Conservation (phyloP, 306 rosid genomes). For the Glycine soja region DNA sequence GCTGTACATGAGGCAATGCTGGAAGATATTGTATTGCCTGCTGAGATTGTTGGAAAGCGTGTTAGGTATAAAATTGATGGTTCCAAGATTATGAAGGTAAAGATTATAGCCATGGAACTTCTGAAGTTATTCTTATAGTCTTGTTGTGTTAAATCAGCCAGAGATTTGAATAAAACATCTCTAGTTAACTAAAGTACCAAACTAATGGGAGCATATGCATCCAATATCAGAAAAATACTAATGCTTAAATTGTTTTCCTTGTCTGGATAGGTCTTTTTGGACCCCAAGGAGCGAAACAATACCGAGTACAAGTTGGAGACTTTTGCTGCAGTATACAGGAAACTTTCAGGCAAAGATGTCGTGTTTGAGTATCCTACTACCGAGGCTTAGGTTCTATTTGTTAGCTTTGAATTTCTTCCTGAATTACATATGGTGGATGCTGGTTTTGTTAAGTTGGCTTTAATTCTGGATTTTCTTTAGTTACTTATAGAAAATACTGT, state of each 20-base stretch:
- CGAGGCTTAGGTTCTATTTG: conserved; percentile 63
- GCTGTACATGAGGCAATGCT: conserved; percentile 91
- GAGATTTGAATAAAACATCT: not conserved
- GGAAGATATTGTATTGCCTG: conserved; percentile 87
- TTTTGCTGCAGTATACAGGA: conserved; percentile 82
- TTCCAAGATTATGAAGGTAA: conserved; percentile 85
- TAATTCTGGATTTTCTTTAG: conserved; percentile 28
- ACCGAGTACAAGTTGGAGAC: conserved; percentile 88
- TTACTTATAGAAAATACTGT: not conserved
- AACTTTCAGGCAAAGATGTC: conserved; percentile 88
- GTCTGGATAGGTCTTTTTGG: conserved; percentile 70
- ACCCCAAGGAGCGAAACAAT: conserved; percentile 85
- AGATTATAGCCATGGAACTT: not conserved
- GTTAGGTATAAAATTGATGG: conserved; percentile 76
- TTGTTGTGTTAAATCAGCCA: not conserved
- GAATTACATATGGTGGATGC: conserved; percentile 41
- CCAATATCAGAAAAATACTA: not conserved
- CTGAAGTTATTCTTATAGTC: not conserved
- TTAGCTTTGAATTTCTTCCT: conserved; percentile 26
- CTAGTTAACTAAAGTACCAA: not conserved
- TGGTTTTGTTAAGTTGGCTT: conserved; percentile 47
- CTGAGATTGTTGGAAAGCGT: conserved; percentile 96
- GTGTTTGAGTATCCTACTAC: conserved; percentile 81
- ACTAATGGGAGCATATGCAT: not conserved
- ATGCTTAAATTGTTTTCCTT: not conserved